A percentile compares a stretch with the other conserved stretches of the same genome.
Evolutionary conservation across 129 eudicot species (phyloP).

Genomic region (Lactuca saligna): DNA sequence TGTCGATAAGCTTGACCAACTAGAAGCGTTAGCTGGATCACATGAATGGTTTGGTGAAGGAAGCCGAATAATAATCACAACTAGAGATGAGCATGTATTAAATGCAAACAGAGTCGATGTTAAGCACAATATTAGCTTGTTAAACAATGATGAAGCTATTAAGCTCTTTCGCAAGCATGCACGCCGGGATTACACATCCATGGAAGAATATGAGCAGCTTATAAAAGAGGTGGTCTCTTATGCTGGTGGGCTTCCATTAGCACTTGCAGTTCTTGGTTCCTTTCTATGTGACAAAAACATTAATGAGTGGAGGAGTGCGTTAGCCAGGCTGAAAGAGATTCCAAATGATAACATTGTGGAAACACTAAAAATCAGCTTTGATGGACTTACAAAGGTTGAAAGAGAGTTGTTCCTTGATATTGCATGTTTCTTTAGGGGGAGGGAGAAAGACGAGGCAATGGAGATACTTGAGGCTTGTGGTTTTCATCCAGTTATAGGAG

Average conservation of each 20-base stretch:
- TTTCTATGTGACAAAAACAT: constrained; percentile 5
- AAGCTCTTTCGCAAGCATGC: neutral
- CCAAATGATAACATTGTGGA: neutral
- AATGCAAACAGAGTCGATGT: neutral
- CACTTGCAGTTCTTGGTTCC: neutral
- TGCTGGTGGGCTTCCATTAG: neutral
- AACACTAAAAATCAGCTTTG: too few species aligned
- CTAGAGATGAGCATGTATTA: constrained; percentile 14
- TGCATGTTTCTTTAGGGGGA: neutral
- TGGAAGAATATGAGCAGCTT: neutral
- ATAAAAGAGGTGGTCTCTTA: neutral
- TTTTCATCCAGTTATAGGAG: neutral
- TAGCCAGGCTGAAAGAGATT: neutral
- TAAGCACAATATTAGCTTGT: neutral
- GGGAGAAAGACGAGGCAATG: neutral
- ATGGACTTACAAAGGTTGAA: too few species aligned
- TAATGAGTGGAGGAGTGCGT: constrained; percentile 1
- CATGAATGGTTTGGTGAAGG: constrained; percentile 16
- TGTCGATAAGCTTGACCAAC: constrained; percentile 17
- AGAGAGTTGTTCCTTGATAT: neutral
- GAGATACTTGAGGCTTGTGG: neutral
- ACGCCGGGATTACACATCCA: neutral
- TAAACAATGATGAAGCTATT: neutral
- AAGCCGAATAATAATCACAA: constrained; percentile 1
- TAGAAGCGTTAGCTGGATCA: constrained; percentile 18